Percentiles rank a stretch among this genome's conserved stretches.
Conservation (phyloP, 805 yeast genomes). For the Blastobotrys robertii region DNA sequence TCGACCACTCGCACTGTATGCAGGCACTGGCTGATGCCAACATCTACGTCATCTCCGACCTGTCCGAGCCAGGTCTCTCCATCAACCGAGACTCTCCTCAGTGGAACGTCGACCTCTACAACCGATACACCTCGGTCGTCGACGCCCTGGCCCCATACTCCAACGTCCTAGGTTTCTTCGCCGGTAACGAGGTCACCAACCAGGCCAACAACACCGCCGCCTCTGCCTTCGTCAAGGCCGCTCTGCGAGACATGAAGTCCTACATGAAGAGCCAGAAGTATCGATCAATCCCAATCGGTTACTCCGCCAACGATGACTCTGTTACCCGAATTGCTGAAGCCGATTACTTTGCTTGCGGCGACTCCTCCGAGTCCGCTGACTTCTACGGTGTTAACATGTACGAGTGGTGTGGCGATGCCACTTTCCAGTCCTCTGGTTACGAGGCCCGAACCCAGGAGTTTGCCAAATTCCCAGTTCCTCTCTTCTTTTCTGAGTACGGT, state of each 20-base stretch:
- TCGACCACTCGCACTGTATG: slow-evolving; percentile 74
- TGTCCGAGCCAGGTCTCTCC: slow-evolving; percentile 75
- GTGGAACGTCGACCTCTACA: slow-evolving; percentile 64
- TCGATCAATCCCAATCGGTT: slow-evolving; percentile 85
- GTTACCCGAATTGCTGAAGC: slow-evolving; percentile 73
- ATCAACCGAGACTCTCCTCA: slow-evolving; percentile 67
- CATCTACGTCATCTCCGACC: slow-evolving; percentile 82
- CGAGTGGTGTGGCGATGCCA: slow-evolving; percentile 68
- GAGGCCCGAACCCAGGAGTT: slow-evolving; percentile 62
- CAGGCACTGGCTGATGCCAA: slow-evolving; percentile 67
- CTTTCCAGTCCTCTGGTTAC: slow-evolving; percentile 57
- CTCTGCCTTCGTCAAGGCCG: slow-evolving; percentile 93
- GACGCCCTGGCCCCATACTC: slow-evolving; percentile 69
- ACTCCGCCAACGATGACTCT: slow-evolving; percentile 83
- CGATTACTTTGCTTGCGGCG: slow-evolving; percentile 79
- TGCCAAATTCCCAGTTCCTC: slow-evolving; percentile 62
- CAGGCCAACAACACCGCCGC: slow-evolving; percentile 73
- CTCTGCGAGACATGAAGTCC: slow-evolving; percentile 76
- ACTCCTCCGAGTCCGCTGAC: slow-evolving; percentile 47
- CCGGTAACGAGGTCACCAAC: slow-evolving; percentile 95
- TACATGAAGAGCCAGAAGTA: slow-evolving; percentile 60
- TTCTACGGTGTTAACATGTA: slow-evolving; percentile 82
- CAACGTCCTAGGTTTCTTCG: slow-evolving; percentile 87
- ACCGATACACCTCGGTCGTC: slow-evolving; percentile 73
- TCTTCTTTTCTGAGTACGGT: slow-evolving; percentile 84